These are phyloP conservation scores for Fusarium sp. DNA, from an alignment of 2,329 filamentous ascomycete genomes.

Conservation along the genomic window DNA sequence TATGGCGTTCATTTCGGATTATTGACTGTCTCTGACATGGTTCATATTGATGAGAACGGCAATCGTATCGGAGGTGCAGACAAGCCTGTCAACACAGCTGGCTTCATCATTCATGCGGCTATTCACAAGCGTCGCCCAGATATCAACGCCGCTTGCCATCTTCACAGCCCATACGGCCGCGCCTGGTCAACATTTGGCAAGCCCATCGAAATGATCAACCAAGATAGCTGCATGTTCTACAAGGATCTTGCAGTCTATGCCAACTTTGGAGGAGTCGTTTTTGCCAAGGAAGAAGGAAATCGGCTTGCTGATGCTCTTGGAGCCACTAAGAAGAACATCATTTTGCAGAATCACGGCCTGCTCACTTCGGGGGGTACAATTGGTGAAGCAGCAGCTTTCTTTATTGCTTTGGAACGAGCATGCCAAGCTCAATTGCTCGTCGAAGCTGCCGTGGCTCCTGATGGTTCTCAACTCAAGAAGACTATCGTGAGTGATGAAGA, in stretches of 20 bases:
- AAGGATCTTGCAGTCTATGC: constrained; percentile 72
- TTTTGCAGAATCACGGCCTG: constrained; percentile 77
- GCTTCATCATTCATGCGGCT: constrained; percentile 76
- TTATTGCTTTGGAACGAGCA: constrained; percentile 74
- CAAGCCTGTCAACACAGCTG: constrained; percentile 73
- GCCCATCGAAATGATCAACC: constrained; percentile 76
- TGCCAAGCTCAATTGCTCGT: constrained; percentile 75
- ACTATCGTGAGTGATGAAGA: constrained; percentile 57
- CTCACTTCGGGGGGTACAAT: constrained; percentile 76
- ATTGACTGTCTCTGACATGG: constrained; percentile 74
- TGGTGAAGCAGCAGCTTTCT: constrained; percentile 78
- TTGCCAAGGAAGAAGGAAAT: constrained; percentile 72
- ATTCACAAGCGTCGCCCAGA: constrained; percentile 73
- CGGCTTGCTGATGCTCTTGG: constrained; percentile 73
- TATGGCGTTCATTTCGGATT: constrained; percentile 74
- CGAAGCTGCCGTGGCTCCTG: constrained; percentile 66
- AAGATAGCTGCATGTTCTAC: constrained; percentile 74
- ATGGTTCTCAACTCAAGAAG: constrained; percentile 49
- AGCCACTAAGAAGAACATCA: constrained; percentile 66
- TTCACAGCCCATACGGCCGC: constrained; percentile 72
- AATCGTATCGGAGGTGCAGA: constrained; percentile 71
- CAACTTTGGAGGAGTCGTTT: constrained; percentile 61
- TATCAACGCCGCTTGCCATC: constrained; percentile 75
- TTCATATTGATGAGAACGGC: constrained; percentile 70
- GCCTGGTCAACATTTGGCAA: constrained; percentile 74